Percentiles rank a stretch among this genome's conserved stretches.
Evolutionary conservation across 495 filamentous ascomycete species (phyloP).

Genomic region (Talaromyces nanjingensis): DNA sequence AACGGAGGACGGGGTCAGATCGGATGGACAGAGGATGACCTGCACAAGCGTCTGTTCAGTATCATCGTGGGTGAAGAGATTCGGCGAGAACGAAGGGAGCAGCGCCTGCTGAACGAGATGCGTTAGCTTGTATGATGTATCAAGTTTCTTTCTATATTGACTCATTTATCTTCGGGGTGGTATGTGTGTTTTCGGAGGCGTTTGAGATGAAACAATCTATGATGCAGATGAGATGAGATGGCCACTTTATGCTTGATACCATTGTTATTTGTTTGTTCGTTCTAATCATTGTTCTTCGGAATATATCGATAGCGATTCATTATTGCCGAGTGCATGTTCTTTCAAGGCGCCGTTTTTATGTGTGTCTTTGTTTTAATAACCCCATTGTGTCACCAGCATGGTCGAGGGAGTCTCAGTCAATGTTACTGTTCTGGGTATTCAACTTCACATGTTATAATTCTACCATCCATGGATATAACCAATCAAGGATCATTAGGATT

Average conservation of each 20-base stretch:
- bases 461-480: not conserved
- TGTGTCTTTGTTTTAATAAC: not conserved
- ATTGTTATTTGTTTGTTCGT: not conserved
- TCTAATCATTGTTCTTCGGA: not conserved
- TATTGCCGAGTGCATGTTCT: not conserved
- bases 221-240: not conserved
- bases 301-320: not conserved
- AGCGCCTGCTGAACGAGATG: not conserved
- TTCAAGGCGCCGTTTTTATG: not conserved
- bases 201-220: not conserved
- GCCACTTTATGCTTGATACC: not conserved
- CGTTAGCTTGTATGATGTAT: not conserved
- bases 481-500: not conserved
- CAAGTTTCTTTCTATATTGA: not conserved
- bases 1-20: conserved; percentile 34
- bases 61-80: conserved; percentile 43
- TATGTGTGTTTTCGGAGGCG: not conserved
- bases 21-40: conserved; percentile 40
- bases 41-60: conserved; percentile 39
- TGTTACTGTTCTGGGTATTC: not conserved
- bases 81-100: conserved; percentile 27
- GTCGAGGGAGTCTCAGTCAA: not conserved
- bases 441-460: not conserved
- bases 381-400: not conserved
- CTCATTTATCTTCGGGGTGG: not conserved